A percentile compares a stretch with the other conserved stretches of the same genome.
Evolutionary conservation across 2,329 filamentous ascomycete species (phyloP).

Genomic region (Hortaea werneckii): DNA sequence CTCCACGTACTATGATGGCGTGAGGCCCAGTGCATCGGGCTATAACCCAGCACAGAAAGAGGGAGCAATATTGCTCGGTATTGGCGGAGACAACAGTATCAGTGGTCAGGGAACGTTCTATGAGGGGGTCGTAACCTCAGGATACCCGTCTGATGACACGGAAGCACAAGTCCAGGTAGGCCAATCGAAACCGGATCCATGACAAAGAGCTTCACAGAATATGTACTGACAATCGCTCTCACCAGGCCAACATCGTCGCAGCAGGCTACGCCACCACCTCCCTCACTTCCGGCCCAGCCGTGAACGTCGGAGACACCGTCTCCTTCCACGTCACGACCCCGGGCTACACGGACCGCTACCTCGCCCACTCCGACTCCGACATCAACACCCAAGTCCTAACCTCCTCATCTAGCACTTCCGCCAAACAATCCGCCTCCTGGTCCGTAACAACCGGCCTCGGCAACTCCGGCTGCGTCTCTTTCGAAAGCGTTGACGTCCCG

Average conservation of each 20-base stretch:
- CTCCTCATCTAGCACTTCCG: constrained; percentile 38
- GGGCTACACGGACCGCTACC: constrained; percentile 44
- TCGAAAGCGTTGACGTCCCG: constrained; percentile 49
- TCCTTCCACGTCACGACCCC: constrained; percentile 47
- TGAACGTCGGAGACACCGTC: constrained; percentile 41
- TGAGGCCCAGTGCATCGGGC: constrained; percentile 38
- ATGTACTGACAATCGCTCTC: not conserved
- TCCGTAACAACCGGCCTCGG: constrained; percentile 45
- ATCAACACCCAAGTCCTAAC: constrained; percentile 47
- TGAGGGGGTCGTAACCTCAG: constrained; percentile 54
- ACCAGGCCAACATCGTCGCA: constrained; percentile 22
- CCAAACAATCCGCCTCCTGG: constrained; percentile 46
- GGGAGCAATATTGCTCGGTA: constrained; percentile 54
- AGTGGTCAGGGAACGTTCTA: constrained; percentile 44
- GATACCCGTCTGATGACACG: constrained; percentile 50
- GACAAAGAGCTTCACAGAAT: not conserved
- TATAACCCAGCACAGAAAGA: constrained; percentile 55
- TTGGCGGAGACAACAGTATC: constrained; percentile 54
- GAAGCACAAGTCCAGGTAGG: constrained; percentile 33
- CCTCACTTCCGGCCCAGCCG: constrained; percentile 38
- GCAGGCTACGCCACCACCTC: constrained; percentile 44
- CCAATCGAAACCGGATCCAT: constrained; percentile 40
- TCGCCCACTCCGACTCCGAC: constrained; percentile 42
- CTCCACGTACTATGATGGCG: constrained; percentile 49
- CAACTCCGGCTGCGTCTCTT: constrained; percentile 49